Conservation (phyloP, 2,329 filamentous ascomycete species). For the Aspergillus pseudotamarii region DNA sequence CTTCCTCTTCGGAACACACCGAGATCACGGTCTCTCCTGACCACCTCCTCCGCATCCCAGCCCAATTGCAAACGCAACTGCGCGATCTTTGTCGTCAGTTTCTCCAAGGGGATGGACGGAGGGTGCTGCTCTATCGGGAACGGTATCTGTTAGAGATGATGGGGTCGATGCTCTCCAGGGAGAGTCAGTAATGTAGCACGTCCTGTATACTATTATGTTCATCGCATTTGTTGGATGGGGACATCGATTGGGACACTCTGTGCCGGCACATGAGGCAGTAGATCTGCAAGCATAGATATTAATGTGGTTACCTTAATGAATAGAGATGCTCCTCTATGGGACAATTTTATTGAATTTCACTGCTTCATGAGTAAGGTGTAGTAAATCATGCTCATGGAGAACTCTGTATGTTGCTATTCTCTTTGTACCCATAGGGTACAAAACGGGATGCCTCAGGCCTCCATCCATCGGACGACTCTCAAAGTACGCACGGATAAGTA, state of each 20-base stretch:
- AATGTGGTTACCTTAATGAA: neutral
- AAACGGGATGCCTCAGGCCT: no score
- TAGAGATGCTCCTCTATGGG: neutral
- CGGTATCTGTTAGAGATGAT: constrained; percentile 21
- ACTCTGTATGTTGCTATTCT: no score
- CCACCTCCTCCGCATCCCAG: constrained; percentile 3
- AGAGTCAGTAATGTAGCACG: neutral
- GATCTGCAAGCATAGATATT: constrained; percentile 4
- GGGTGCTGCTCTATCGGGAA: constrained; percentile 17
- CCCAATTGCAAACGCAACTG: neutral
- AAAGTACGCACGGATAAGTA: no score
- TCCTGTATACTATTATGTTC: constrained; percentile 1
- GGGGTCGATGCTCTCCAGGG: constrained; percentile 9
- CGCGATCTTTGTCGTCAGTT: constrained; percentile 11
- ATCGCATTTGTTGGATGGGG: neutral
- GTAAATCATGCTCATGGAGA: no score
- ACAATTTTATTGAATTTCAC: no score
- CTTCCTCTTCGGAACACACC: neutral
- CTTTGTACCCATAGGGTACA: no score
- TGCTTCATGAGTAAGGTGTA: no score
- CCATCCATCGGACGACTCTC: no score
- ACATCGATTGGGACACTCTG: constrained; percentile 1
- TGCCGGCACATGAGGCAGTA: constrained; percentile 8
- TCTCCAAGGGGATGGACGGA: constrained; percentile 8
- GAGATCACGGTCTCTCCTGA: neutral